Conservation (phyloP, 1,284 basidiomycete species). For the Cystobasidiaceae sp. region DNA sequence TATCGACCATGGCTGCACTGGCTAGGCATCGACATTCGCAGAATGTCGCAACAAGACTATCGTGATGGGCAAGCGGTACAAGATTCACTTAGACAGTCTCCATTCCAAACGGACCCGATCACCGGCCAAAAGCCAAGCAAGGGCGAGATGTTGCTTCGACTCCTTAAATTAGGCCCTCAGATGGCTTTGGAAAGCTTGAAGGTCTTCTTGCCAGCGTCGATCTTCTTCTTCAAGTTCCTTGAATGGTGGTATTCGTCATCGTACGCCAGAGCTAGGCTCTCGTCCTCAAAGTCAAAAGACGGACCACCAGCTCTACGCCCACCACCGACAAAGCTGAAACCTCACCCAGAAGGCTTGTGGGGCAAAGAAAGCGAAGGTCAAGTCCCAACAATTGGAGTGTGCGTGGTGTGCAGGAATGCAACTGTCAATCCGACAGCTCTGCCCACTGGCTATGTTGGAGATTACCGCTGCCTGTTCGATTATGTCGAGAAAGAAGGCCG, state of each 20-base stretch:
- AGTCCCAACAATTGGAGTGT: slow-evolving; percentile 62
- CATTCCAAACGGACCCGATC: slow-evolving; percentile 6
- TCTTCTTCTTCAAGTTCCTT: slow-evolving; percentile 94
- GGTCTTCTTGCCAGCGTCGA: slow-evolving; percentile 79
- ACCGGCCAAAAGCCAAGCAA: not conserved
- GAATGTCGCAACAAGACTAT: slow-evolving; percentile 67
- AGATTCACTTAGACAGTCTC: slow-evolving; percentile 35
- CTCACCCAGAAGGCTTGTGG: slow-evolving; percentile 23
- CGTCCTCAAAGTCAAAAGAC: slow-evolving; percentile 55
- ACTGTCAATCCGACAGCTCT: slow-evolving; percentile 86
- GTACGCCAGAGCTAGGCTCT: slow-evolving; percentile 69
- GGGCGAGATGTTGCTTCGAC: not conserved
- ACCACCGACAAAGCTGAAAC: slow-evolving; percentile 55
- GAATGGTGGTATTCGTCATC: slow-evolving; percentile 99
- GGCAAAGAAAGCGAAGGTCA: slow-evolving; percentile 50
- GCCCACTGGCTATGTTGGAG: slow-evolving; percentile 90
- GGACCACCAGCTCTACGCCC: slow-evolving; percentile 66
- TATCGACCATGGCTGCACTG: slow-evolving; percentile 87
- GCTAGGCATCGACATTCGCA: slow-evolving; percentile 74
- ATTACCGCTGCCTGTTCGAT: slow-evolving; percentile 85
- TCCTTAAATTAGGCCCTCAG: slow-evolving; percentile 8
- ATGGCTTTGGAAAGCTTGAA: slow-evolving; percentile 53
- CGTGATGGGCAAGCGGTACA: slow-evolving; percentile 54
- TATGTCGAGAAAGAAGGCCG: slow-evolving; percentile 69
- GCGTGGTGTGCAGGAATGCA: slow-evolving; percentile 69